Base-by-base conservation (phyloP, 805 yeast species). In the Priceomyces haplophilus region DNA sequence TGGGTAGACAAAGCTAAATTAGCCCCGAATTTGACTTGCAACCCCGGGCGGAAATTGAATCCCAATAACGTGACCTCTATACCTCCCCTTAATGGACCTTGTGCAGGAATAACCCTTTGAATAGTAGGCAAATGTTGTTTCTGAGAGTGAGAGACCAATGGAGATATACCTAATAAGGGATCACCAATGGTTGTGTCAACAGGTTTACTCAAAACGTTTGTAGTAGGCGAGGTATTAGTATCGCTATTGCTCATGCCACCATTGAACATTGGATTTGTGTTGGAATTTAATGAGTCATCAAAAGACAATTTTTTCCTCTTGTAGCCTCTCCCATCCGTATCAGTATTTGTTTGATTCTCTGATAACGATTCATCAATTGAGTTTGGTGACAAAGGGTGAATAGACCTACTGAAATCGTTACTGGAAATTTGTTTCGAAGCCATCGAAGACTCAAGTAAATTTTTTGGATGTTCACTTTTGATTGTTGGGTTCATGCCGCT, bases 81-180 rank as follows among this genome's bases (percentile, higher is more conserved):
- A 13, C 99, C 99, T 51, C 99, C 99, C 49, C 96, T 76, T 10
- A 89, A 78, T 7, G 97, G 96, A 2, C 99, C 99, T 61, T 87
- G 93, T 0, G 95, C 84, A 1, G 99, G 99, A 44, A 93, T 90
- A 8, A 93, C 84, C 45, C 96, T 75, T 60, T 88, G 91, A 41
- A 91, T 83, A 0, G 75, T 59, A 1, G 95, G 95, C 23, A 56
- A 34, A 29, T 39, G 43, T n/a, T 31, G 44, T 11, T 33, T 33
- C 31, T 36, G 40, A 31, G 41, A 25, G 19, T 44, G 44, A 23
- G 27, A 21, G 17, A 19, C 24, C 16, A 37, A 18, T 10, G 40
- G 34, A 20, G 29, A 36, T 12, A 36, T 25, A n/a, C 39, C 39
- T 23, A 36, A 45, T n/a, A 46, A 38, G 8, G 47, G 47, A 19